Evolutionary conservation across 345 rosid genomes (phyloP), one percentile per base, ranked within the genome.

Genomic region (Lepidium didymum): DNA sequence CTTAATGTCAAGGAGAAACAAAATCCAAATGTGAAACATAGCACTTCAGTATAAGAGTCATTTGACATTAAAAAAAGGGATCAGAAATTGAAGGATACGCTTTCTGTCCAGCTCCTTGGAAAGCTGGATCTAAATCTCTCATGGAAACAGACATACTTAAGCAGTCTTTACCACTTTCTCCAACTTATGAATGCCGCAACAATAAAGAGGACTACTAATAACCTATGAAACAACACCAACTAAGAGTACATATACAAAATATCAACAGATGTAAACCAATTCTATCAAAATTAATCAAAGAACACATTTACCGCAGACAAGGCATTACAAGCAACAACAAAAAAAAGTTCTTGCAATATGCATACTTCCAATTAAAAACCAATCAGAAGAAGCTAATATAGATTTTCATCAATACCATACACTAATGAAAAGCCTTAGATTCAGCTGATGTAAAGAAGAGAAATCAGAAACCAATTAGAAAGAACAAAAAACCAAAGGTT

Each of bases 111-210:
- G 94, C 96, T 72, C 96, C 97, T 77, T 89, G 98, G 78, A 95
- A 95, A 74, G 89, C 96, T 70, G 96, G 79, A 85, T 95, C 99
- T 74, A 95, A 83, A 78, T 95, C 96, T 80, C 90, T 89, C 98
- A 91, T 87, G 59, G 99, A 95, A 79, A 95, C 99, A 68, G 94
- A 82, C 96, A 91, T 89, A 68, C 58, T 65, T 81, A 8, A 54
- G 55, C 46, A 68, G 72, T 41, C 67, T 78, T 67, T 61, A 75
- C 60, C 62, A 72, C 67, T 62, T 62, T 76, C 66, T 66, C 69
- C 60, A 70, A 64, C 73, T 70, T 68, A 79, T 64, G 75, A 64
- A 70, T 27, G 37, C 79, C 63, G 59, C 68, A 56, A 64, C 56
- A 44, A 56, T 55, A 44, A 59, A 21, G 57, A 70, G 67, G 43